phyloP scores from a whole-genome alignment of 805 yeast genomes.

The Barnettozyma populi region DNA sequence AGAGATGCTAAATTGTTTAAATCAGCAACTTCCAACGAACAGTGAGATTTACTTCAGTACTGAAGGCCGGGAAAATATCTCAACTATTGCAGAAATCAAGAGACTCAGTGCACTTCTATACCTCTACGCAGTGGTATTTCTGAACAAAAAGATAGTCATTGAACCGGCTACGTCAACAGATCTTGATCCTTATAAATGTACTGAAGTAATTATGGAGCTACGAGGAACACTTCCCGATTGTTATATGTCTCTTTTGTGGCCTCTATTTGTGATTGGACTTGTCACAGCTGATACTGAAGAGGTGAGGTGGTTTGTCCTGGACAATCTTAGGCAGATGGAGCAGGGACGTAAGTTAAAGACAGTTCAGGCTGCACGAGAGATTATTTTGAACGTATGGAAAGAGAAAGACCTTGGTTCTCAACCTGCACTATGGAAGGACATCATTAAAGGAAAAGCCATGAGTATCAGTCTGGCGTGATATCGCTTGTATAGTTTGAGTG shows the following conservation, averaged over 20 bases:
- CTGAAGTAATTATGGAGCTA: constrained; percentile 23
- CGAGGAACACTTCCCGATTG: constrained; percentile 25
- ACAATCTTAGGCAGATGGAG: constrained; percentile 31
- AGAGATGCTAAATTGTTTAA: constrained; percentile 20
- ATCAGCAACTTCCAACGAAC: constrained; percentile 22
- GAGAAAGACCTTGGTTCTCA: constrained; percentile 31
- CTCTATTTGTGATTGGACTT: constrained; percentile 35
- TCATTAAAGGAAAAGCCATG: constrained; percentile 31
- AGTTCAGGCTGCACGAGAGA: constrained; percentile 32
- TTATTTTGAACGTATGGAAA: constrained; percentile 35
- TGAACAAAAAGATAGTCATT: constrained; percentile 13
- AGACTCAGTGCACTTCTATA: constrained; percentile 31
- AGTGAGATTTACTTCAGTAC: constrained; percentile 18
- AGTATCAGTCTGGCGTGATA: constrained; percentile 35
- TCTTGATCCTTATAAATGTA: constrained; percentile 14
- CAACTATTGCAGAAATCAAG: constrained; percentile 35
- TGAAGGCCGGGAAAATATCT: constrained; percentile 18
- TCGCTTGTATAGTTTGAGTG: too few species aligned
- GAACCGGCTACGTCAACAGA: constrained; percentile 6
- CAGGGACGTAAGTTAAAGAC: constrained; percentile 33
- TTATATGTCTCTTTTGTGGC: constrained; percentile 37
- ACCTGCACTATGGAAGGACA: constrained; percentile 32
- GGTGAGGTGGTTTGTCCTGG: constrained; percentile 34
- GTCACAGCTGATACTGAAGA: constrained; percentile 30
- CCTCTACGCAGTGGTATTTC: constrained; percentile 31